These are phyloP conservation scores for Fistulinella cinereoalba DNA, from an alignment of 1,284 basidiomycete genomes.

Conservation along the genomic window DNA sequence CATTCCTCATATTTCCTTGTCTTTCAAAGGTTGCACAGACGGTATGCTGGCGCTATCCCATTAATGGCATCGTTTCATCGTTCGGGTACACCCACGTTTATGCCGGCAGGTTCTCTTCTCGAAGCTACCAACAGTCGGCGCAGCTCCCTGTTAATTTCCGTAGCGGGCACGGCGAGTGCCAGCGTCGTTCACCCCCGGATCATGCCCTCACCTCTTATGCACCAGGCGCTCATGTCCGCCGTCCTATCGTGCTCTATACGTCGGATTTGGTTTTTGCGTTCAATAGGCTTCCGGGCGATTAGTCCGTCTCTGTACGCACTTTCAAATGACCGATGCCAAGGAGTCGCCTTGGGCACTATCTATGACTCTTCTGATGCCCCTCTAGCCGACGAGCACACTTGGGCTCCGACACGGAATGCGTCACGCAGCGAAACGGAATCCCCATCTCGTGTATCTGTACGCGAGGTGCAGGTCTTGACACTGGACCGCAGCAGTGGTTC, in stretches of 20 bases:
- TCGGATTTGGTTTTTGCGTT: constrained; percentile 25
- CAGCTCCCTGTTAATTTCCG: constrained; percentile 24
- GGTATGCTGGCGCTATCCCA: no score
- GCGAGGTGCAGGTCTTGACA: neutral
- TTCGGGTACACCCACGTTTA: constrained; percentile 20
- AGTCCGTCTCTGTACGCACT: no score
- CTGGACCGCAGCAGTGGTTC: constrained; percentile 6
- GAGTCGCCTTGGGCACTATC: no score
- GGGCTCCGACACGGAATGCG: no score
- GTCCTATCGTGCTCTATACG: constrained; percentile 29
- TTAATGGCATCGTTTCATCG: no score
- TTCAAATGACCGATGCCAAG: no score
- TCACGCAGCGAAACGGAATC: no score
- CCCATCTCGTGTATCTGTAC: constrained; percentile 19
- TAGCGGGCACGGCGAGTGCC: constrained; percentile 23
- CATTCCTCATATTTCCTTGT: no score
- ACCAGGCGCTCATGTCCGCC: constrained; percentile 16
- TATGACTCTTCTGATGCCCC: neutral
- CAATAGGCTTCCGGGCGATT: neutral
- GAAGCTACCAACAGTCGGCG: constrained; percentile 4
- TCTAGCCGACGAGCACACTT: constrained; percentile 9
- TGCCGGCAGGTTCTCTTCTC: constrained; percentile 9
- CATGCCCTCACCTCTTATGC: constrained; percentile 11
- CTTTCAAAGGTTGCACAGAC: no score
- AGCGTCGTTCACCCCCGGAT: neutral